Evolutionary conservation across 2,329 filamentous ascomycete genomes (phyloP), one percentile per base, ranked within the genome.

Genomic region (Cyphellophora europaea): DNA sequence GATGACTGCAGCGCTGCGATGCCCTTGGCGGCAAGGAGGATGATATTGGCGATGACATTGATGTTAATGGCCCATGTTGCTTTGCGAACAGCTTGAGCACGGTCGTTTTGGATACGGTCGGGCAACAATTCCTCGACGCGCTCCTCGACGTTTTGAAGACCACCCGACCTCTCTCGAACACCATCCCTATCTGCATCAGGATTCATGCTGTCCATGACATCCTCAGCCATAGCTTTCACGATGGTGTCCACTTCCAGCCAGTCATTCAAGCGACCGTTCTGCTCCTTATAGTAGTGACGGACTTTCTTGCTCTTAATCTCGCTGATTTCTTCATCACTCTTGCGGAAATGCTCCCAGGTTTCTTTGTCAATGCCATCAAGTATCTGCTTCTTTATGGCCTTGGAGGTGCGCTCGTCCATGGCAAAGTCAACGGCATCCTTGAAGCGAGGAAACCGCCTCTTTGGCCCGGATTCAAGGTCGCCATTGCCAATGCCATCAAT

Each of bases 161-260:
- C 65, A 0, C 71, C 71, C 5, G 61, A 55, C 12, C 69, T 57
- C 45, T 77, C 73, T 5, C 59, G 58, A n/a, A 69, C 52, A 3
- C 73, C 72, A 45, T 77, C 72, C 18, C 66, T 58, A 41, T 77
- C 72, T 2, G 66, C 58, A 35, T 77, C 73, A 2, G 72, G 72
- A 40, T 72, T 63, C 63, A 77, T 74, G 27, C 64, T 69, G 38
- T 77, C 73, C n/a, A 77, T 58, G 5, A 77, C 66, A 45, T 76
- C 70, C 47, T 74, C 71, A 8, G 72, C 67, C 25, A 76, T 59
- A 15, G 65, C 62, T 42, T 63, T 64, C 28, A 77, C 72, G 5
- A 74, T 59, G 21, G 69, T 65, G 51, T 76, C 72, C 19, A 76
- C 69, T 50, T 76, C 70, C 8, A 72, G 53, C 72, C 71, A 74